Evolutionary conservation across 2,329 filamentous ascomycete species (phyloP).

Genomic region (Escovopsis sp.): DNA sequence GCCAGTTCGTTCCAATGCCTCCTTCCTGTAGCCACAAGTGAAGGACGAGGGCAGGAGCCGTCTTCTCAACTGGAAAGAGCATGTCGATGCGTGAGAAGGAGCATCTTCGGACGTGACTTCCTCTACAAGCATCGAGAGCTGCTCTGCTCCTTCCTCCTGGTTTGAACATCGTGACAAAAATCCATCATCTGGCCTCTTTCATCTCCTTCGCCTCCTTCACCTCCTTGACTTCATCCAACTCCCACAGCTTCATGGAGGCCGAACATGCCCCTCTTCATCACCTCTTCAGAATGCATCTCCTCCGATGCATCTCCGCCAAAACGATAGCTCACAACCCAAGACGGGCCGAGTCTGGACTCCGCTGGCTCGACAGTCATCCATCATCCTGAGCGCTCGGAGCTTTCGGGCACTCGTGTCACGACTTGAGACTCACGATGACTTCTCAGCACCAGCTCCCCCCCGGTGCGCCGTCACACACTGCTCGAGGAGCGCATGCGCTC

Average conservation of each 20-base stretch:
- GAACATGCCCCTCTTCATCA: too few species aligned
- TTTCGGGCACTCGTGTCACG: background rate
- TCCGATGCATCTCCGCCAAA: background rate
- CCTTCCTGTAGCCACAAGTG: too few species aligned
- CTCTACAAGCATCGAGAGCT: too few species aligned
- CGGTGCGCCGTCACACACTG: background rate
- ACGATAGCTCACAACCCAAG: background rate
- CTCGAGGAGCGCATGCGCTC: background rate
- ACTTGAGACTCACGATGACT: background rate
- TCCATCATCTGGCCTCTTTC: background rate
- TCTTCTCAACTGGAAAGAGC: too few species aligned
- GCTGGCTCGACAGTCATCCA: background rate
- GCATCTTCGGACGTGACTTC: too few species aligned
- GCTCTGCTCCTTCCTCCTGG: too few species aligned
- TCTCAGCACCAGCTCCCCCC: background rate
- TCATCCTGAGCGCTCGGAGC: background rate
- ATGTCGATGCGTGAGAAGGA: too few species aligned
- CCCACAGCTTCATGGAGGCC: too few species aligned
- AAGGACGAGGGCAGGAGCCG: too few species aligned
- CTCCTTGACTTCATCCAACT: background rate
- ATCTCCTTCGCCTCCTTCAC: background rate
- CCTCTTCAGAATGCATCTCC: too few species aligned
- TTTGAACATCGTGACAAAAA: background rate
- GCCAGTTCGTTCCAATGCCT: too few species aligned
- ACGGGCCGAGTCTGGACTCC: background rate